Base-by-base conservation (phyloP, 371 early-diverging fungal genomes). In the Lichtheimia corymbifera region DNA sequence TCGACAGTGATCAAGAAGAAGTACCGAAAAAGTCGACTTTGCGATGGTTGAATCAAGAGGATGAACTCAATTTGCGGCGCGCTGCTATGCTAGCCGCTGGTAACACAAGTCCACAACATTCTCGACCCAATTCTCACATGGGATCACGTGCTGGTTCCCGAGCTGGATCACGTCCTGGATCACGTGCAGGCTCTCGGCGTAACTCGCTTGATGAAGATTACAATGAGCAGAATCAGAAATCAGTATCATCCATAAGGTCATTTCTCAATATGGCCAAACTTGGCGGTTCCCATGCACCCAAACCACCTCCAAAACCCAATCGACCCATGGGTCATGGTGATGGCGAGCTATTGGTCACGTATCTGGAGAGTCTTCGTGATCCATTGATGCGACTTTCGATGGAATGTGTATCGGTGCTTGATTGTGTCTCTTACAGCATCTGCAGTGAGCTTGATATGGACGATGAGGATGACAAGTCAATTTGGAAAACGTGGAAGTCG, bases 321-420 rank as follows among this genome's bases (percentile, higher is more conserved):
- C 83, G 82, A 58, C 72, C 82, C 40, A 76, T 81, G 1, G 79
- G 83, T 5, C 81, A 72, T 42, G 72, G 77, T 22, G 83, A 82
- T 58, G 73, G 83, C 0, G 79, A 84, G 24, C 53, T 86, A 11
- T 67, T 86, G n/a, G 63, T 84, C 58, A 77, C 75, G 1, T 86
- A 84, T 44, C 27, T 86, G 24, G 83, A 82, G 27, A 80, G 83
- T 50, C 66, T 86, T 14, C 71, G 78, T 5, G 82, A 81, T 30
- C 87, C 87, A 3, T 52, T 86, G 24, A 74, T 83, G 74, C 67
- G 74, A 4, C 61, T 86, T 7, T 78, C 83, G 2, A 61, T 79
- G 9, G 73, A 79, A 12, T 86, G 83, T 35, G 68, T 77, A 0
- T 63, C 74, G 6, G 80, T 73, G 1, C 63, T 86, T 55, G 79